phyloP scores from a whole-genome alignment of 2,329 filamentous ascomycete species.

The Pseudogymnoascus destructans region DNA sequence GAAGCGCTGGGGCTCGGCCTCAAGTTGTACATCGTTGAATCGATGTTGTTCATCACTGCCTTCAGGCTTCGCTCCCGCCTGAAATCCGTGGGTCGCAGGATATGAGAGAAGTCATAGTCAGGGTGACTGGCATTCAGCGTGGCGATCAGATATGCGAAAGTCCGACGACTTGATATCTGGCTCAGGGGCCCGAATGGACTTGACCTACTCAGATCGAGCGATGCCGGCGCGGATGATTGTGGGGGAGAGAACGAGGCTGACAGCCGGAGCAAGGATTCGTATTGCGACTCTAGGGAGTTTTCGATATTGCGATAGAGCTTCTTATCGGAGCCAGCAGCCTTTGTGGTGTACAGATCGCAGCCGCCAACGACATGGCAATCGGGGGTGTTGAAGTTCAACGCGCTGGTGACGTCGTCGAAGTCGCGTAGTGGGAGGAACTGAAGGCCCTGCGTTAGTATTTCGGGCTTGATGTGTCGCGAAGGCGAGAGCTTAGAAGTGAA shows the following conservation, averaged over 20 bases:
- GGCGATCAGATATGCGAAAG: slow-evolving; percentile 91
- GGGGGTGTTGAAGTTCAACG: slow-evolving; percentile 88
- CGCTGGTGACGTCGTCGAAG: slow-evolving; percentile 81
- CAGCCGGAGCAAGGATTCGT: slow-evolving; percentile 74
- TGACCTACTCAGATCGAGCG: slow-evolving; percentile 65
- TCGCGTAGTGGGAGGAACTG: slow-evolving; percentile 87
- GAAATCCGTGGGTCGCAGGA: slow-evolving; percentile 81
- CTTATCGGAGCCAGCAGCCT: slow-evolving; percentile 89
- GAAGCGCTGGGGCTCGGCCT: slow-evolving; percentile 45
- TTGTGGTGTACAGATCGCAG: slow-evolving; percentile 95
- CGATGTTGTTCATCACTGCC: slow-evolving; percentile 73
- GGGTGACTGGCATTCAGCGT: slow-evolving; percentile 92
- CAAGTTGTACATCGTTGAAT: slow-evolving; percentile 77
- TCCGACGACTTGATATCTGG: slow-evolving; percentile 76
- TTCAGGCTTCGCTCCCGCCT: slow-evolving; percentile 68
- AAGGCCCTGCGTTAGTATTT: slow-evolving; percentile 13
- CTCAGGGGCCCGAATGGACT: slow-evolving; percentile 87
- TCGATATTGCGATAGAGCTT: slow-evolving; percentile 96
- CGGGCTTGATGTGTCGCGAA: background rate
- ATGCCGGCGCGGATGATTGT: slow-evolving; percentile 37
- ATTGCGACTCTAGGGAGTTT: slow-evolving; percentile 77
- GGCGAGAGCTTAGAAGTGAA: slow-evolving; percentile 21
- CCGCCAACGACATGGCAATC: slow-evolving; percentile 86
- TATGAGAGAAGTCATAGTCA: slow-evolving; percentile 94
- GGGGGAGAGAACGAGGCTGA: slow-evolving; percentile 81